Evolutionary conservation across 164 flowering plant species (phyloP), one percentile per base, ranked within the genome.

Genomic region (Kalanchoe fedtschenkoi): DNA sequence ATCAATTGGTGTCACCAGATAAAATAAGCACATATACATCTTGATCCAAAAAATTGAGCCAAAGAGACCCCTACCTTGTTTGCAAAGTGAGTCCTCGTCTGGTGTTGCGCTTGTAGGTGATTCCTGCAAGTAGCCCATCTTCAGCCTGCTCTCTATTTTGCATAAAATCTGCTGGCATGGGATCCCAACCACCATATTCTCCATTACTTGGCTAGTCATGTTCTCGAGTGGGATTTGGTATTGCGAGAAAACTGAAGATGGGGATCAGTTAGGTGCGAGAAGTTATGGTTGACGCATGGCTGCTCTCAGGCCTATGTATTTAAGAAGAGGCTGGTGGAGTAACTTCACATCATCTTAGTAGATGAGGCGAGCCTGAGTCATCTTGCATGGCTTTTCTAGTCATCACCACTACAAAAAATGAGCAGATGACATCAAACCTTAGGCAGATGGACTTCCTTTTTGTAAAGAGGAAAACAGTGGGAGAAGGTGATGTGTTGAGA

Each of bases 401-500:
- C 56, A 51, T 51, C 32, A 30, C 32, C 17, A 51, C 56, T 51
- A 24, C 14, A 26, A 51, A 51, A 51, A 17, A 13, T 24, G 6
- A 10, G 32, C 56, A 51, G 17, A 51, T 51, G 56, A 51, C 56
- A 51, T 51, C 32, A 26, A 51, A 24, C 56, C 56, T 47, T 47
- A 22, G 14, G 11, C 1, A 47, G 54, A 47, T 22, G 24, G 11
- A 28, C 28, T 51, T 9, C 26, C 56, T 51, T 51, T n/a, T 51
- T 24, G 32, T 24, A 51, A 19, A 47, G 26, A 47, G 13, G 26
- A 2, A n/a, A 51, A 26, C 14, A 26, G 56, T 26, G 56, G 55
- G 22, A 47, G 29, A 47, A 24, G n/a, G n/a, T n/a, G 55, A 47
- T 22, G 55, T 11, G 29, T 47, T 47, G 15, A 22, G 2, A 47